Percentiles rank a stretch among this genome's conserved stretches.
phyloP scores from a whole-genome alignment of 208 protist species.

The Crithidia bombi region DNA sequence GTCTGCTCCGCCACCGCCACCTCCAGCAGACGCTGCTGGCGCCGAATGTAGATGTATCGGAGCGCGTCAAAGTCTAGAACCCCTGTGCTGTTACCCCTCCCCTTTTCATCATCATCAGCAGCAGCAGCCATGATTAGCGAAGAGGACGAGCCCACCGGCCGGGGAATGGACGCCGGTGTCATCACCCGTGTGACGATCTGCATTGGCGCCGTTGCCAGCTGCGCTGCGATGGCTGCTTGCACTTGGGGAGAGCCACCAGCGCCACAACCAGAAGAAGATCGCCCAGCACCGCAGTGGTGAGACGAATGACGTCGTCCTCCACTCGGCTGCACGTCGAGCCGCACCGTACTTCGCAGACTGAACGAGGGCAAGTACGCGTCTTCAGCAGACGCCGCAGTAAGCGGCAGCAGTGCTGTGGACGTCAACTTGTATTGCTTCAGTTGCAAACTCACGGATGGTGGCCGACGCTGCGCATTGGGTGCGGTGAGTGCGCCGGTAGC shows the following conservation, averaged over 20 bases:
- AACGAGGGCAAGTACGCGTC: background rate
- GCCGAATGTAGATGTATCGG: slow-evolving; percentile 17
- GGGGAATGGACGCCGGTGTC: background rate
- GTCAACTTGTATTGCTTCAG: slow-evolving; percentile 21
- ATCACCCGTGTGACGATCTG: background rate
- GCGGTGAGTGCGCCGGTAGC: background rate
- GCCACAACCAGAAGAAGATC: too few species aligned
- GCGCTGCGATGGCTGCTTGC: slow-evolving; percentile 9
- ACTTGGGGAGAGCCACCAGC: background rate
- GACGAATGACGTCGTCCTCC: background rate
- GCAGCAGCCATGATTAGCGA: too few species aligned
- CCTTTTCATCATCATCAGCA: background rate
- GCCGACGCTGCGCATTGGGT: background rate
- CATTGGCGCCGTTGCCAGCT: slow-evolving; percentile 15
- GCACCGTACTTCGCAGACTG: background rate
- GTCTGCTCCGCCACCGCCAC: slow-evolving; percentile 36
- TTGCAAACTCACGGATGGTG: slow-evolving; percentile 27
- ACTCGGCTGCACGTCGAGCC: background rate
- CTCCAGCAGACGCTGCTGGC: slow-evolving; percentile 29
- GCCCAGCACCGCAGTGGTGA: background rate
- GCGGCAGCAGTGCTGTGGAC: background rate
- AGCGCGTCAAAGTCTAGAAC: slow-evolving; percentile 21
- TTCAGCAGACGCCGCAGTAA: background rate
- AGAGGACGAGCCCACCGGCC: background rate
- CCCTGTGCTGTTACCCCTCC: background rate